Percentiles rank a stretch among this genome's conserved stretches.
phyloP scores from a whole-genome alignment of 2,329 filamentous ascomycete genomes.

The Teratosphaeria pseudoeucalypti region DNA sequence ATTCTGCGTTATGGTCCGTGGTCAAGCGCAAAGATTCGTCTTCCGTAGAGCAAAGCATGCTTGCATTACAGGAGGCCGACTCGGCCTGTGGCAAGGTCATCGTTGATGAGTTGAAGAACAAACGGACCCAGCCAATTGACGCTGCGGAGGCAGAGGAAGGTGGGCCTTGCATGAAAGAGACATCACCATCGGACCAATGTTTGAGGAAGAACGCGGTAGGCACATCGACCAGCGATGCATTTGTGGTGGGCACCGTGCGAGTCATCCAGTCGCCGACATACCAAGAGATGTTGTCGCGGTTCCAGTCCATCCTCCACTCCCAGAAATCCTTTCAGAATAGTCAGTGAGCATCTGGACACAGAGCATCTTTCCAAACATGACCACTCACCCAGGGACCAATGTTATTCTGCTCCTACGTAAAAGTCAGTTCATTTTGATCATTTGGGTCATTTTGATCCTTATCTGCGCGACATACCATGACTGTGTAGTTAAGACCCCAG shows the following conservation, averaged over 20 bases:
- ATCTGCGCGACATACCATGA: conserved; percentile 9
- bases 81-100: conserved; percentile 21
- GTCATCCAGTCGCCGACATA: conserved; percentile 22
- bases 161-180: conserved; percentile 36
- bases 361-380: background rate
- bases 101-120: conserved; percentile 41
- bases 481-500: conserved; percentile 35
- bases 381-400: conserved; percentile 27
- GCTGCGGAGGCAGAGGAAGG: conserved; percentile 31
- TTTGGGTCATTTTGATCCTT: background rate
- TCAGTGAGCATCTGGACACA: background rate
- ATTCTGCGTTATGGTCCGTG: conserved; percentile 6
- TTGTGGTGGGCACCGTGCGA: conserved; percentile 20
- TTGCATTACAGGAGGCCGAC: conserved; percentile 8
- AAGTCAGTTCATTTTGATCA: background rate
- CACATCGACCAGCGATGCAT: conserved; percentile 29
- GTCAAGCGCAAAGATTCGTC: conserved; percentile 16
- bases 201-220: conserved; percentile 36
- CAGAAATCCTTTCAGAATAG: conserved; percentile 23
- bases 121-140: conserved; percentile 36
- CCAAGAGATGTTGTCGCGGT: conserved; percentile 31
- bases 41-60: conserved; percentile 16
- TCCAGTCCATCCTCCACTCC: conserved; percentile 41
- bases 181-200: conserved; percentile 40
- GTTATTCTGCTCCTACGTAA: conserved; percentile 18